Evolutionary conservation across 164 flowering plant genomes (phyloP).

Genomic region (Dillenia suffruticosa): DNA sequence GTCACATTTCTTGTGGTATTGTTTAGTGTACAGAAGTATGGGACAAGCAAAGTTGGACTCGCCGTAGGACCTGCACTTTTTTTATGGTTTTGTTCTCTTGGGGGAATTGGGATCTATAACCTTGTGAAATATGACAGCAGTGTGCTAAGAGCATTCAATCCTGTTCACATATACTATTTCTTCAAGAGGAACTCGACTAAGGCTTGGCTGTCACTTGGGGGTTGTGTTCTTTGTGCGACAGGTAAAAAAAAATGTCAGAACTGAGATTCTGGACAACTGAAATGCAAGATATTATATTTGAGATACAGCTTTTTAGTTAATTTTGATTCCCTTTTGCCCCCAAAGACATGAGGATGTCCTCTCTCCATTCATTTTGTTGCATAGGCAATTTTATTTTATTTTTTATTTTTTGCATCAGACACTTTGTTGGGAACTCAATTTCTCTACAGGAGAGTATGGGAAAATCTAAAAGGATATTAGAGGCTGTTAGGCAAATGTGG

Average conservation of each 20-base stretch:
- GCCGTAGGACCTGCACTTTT: constrained; percentile 93
- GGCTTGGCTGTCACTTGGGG: constrained; percentile 93
- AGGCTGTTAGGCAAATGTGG: no score
- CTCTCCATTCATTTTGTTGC: no score
- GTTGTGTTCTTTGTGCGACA: constrained; percentile 94
- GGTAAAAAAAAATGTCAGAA: constrained; percentile 38
- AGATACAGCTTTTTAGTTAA: neutral
- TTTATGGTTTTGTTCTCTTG: constrained; percentile 96
- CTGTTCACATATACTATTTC: constrained; percentile 80
- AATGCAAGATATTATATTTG: neutral
- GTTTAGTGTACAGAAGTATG: constrained; percentile 92
- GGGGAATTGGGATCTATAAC: constrained; percentile 87
- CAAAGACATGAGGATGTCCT: no score
- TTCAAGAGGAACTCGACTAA: constrained; percentile 84
- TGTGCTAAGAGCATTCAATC: constrained; percentile 89
- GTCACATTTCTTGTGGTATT: constrained; percentile 83
- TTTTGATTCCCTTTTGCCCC: neutral
- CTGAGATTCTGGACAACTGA: neutral
- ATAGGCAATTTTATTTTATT: no score
- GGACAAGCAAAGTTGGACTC: constrained; percentile 97
- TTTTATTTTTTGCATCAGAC: no score
- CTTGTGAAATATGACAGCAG: constrained; percentile 71
- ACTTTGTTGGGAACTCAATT: no score
- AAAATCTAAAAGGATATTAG: no score
- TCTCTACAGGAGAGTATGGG: no score